These are phyloP conservation scores for Agroathelia rolfsii DNA, from an alignment of 1,284 basidiomycete species.

Conservation along the genomic window DNA sequence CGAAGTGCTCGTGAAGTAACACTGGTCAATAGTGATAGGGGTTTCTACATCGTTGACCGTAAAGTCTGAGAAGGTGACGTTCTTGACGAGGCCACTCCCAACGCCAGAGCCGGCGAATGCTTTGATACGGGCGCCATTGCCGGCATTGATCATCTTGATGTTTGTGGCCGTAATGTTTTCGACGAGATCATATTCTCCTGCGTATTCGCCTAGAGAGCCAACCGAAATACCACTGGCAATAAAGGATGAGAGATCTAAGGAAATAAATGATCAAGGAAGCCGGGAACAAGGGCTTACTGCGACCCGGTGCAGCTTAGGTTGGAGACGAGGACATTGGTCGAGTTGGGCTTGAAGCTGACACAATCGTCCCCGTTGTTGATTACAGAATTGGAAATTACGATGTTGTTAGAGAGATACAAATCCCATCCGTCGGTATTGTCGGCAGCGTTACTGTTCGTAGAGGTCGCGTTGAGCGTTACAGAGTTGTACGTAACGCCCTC, in stretches of 20 bases:
- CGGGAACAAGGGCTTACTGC: slow-evolving; percentile 26
- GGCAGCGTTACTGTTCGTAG: slow-evolving; percentile 33
- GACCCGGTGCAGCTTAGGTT: slow-evolving; percentile 54
- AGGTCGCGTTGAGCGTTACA: slow-evolving; percentile 32
- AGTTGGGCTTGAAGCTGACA: slow-evolving; percentile 54
- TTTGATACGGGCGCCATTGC: slow-evolving; percentile 62
- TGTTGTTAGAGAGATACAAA: slow-evolving; percentile 45
- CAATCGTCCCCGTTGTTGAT: slow-evolving; percentile 58
- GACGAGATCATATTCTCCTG: slow-evolving; percentile 58
- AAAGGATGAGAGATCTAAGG: slow-evolving; percentile 1
- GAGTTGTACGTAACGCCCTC: slow-evolving; percentile 38
- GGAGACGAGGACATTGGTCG: slow-evolving; percentile 47
- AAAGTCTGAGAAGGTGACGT: slow-evolving; percentile 42
- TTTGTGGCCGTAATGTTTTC: slow-evolving; percentile 48
- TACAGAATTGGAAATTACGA: slow-evolving; percentile 40
- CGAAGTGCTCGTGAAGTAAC: slow-evolving; percentile 38
- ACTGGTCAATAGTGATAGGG: slow-evolving; percentile 50
- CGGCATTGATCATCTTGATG: slow-evolving; percentile 48
- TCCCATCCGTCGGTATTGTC: slow-evolving; percentile 59
- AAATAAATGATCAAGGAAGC: too few relatives aligned
- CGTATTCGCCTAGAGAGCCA: slow-evolving; percentile 47
- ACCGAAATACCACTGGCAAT: slow-evolving; percentile 49
- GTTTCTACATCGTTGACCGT: slow-evolving; percentile 41
- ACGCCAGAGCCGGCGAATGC: slow-evolving; percentile 54
- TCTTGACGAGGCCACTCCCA: slow-evolving; percentile 50